A percentile compares a stretch with the other conserved stretches of the same genome.
phyloP scores from a whole-genome alignment of 2,329 filamentous ascomycete species.

The Penicillium sp. region DNA sequence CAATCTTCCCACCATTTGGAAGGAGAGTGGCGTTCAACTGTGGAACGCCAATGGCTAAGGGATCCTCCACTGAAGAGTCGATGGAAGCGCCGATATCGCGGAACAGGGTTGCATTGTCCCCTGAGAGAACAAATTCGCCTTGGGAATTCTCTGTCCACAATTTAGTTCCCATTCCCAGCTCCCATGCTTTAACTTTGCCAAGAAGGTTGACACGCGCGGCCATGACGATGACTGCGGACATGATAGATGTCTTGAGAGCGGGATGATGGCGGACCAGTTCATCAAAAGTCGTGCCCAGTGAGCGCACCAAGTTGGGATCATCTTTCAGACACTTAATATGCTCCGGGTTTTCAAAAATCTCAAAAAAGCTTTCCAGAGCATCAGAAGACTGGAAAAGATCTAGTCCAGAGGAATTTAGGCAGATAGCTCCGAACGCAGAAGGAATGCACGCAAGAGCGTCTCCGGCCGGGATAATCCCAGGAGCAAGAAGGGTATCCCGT shows the following conservation, averaged over 20 bases:
- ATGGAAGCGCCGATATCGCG: constrained; percentile 32
- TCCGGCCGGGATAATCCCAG: constrained; percentile 74
- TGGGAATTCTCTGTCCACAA: constrained; percentile 59
- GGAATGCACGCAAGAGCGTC: constrained; percentile 87
- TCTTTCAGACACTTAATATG: constrained; percentile 79
- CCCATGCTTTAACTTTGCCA: constrained; percentile 62
- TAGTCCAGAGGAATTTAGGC: constrained; percentile 79
- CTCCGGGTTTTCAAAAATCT: constrained; percentile 89
- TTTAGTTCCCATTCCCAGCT: constrained; percentile 69
- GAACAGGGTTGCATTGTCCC: constrained; percentile 42
- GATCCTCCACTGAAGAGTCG: constrained; percentile 22
- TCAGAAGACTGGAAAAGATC: constrained; percentile 77
- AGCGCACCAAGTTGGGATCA: constrained; percentile 65
- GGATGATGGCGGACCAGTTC: constrained; percentile 94
- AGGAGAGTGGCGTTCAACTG: constrained; percentile 27
- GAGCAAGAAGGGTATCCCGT: constrained; percentile 44
- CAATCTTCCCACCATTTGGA: constrained; percentile 36
- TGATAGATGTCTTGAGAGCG: constrained; percentile 68
- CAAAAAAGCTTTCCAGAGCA: constrained; percentile 80
- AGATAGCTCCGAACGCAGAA: constrained; percentile 86
- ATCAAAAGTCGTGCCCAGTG: constrained; percentile 80
- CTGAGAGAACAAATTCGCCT: constrained; percentile 56
- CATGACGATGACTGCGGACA: constrained; percentile 84
- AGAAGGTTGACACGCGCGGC: constrained; percentile 72
- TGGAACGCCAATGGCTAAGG: constrained; percentile 24